Conservation (phyloP, 768 basidiomycete species). For the Suillus variegatus region DNA sequence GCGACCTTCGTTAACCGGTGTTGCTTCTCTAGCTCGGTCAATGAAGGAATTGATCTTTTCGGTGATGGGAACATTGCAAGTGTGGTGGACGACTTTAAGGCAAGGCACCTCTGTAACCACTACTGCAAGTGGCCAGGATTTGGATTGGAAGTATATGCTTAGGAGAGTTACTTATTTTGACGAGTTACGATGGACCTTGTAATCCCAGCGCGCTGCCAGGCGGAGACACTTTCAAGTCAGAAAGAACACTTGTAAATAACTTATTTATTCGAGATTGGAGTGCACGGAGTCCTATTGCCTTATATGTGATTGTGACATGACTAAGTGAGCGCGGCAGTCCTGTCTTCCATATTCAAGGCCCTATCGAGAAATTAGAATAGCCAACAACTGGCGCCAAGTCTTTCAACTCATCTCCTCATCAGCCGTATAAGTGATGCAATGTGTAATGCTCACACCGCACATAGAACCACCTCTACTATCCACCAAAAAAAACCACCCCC, state of each 20-base stretch:
- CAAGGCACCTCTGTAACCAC: conserved; percentile 5
- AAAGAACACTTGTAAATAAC: neutral
- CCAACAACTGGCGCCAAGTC: no score
- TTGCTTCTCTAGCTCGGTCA: neutral
- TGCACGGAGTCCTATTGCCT: neutral
- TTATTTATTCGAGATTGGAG: neutral
- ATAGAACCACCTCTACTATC: no score
- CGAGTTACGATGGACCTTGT: neutral
- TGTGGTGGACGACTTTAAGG: neutral
- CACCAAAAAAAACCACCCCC: no score
- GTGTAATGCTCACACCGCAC: no score
- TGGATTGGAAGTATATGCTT: neutral
- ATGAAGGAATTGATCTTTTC: neutral
- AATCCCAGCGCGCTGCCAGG: neutral
- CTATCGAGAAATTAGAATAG: no score
- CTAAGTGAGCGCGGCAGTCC: neutral
- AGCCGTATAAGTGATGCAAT: no score
- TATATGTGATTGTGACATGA: neutral
- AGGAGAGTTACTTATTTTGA: neutral
- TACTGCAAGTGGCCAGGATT: conserved; percentile 11
- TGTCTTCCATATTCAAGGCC: neutral
- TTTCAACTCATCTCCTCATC: no score
- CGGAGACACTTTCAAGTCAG: neutral
- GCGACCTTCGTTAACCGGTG: neutral
- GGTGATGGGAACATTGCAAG: neutral